Evolutionary conservation across 108 stramenopile genomes (phyloP), one percentile per base, ranked within the genome.

Genomic region (Epithemia pelagica): DNA sequence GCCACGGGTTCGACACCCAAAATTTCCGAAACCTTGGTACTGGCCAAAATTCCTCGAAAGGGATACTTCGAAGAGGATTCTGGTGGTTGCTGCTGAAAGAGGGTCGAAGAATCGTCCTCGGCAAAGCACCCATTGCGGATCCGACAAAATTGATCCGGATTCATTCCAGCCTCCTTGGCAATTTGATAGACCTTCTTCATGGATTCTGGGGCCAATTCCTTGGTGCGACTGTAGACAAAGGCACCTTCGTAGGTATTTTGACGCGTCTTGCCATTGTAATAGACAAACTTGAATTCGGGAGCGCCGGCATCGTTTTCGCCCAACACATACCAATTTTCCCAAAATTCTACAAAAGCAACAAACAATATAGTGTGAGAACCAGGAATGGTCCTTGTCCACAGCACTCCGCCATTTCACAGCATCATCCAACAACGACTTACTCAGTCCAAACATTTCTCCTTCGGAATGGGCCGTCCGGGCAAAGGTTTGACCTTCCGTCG

Each of bases 161-260:
- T 90, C 83, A 95, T 88, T 0, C 93, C 93, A n/a, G 90, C 93
- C 25, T 90, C 81, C 58, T 82, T 74, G 55, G 96, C 96, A 52
- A 96, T 95, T 30, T 74, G 33, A 70, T 93, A 90, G 20, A 96
- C 95, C 62, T 91, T 91, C 51, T 82, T 69, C 89, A 91, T 81
- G 30, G 88, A 77, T 60, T 79, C 77, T 15, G 82, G 78, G 54
- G 86, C 78, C 32, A 98, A 87, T 10, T 66, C 71, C 30, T 85
- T 78, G 23, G 90, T 76, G 23, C 95, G 88, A 52, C 91, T 88
- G 83, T 98, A 98, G 53, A 98, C 87, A 71, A 98, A 98, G 28
- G 95, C 96, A 22, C 97, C 97, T 30, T 96, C 92, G 78, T 98
- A 98, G 61, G 91, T 96, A 59, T 96, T 96, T 67, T 98, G 97